phyloP scores from a whole-genome alignment of 176 grass and related monocot species.

The Hsuehochloa calcarea region DNA sequence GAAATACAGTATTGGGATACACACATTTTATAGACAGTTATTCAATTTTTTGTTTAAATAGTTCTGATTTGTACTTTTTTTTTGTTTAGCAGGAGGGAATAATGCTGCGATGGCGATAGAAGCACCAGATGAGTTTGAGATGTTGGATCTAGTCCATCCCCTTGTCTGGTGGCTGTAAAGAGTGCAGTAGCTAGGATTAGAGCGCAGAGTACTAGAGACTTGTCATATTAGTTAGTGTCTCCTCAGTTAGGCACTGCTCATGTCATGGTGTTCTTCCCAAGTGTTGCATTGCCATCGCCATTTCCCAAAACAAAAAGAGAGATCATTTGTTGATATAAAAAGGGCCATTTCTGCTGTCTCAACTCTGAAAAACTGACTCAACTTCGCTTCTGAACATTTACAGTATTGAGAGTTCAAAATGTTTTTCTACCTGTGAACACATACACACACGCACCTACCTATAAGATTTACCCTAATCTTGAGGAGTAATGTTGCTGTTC shows the following conservation, averaged over 20 bases:
- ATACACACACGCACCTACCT: background rate
- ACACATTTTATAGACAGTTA: background rate
- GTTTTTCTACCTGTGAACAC: background rate
- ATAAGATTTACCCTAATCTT: background rate
- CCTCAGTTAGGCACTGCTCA: background rate
- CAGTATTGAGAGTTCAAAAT: background rate
- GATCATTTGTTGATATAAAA: slow-evolving; percentile 44
- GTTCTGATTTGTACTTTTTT: background rate
- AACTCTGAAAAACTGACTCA: slow-evolving; percentile 15
- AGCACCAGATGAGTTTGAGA: slow-evolving; percentile 65
- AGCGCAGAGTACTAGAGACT: slow-evolving; percentile 8
- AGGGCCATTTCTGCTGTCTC: slow-evolving; percentile 10
- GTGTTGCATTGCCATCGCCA: slow-evolving; percentile 24
- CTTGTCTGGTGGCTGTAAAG: slow-evolving; percentile 48
- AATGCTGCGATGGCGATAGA: slow-evolving; percentile 26
- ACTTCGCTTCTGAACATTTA: background rate
- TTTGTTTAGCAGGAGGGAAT: slow-evolving; percentile 20
- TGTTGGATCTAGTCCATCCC: slow-evolving; percentile 74
- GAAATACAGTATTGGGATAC: background rate
- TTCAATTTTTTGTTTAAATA: background rate
- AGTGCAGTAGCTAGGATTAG: slow-evolving; percentile 29
- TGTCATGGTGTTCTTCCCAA: background rate
- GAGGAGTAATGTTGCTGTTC: slow-evolving; percentile 18
- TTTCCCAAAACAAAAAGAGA: background rate
- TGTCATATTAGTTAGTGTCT: slow-evolving; percentile 9